A percentile compares a stretch with the other conserved stretches of the same genome.
Conservation (phyloP, 768 basidiomycete genomes). For the Suillus variegatus region DNA sequence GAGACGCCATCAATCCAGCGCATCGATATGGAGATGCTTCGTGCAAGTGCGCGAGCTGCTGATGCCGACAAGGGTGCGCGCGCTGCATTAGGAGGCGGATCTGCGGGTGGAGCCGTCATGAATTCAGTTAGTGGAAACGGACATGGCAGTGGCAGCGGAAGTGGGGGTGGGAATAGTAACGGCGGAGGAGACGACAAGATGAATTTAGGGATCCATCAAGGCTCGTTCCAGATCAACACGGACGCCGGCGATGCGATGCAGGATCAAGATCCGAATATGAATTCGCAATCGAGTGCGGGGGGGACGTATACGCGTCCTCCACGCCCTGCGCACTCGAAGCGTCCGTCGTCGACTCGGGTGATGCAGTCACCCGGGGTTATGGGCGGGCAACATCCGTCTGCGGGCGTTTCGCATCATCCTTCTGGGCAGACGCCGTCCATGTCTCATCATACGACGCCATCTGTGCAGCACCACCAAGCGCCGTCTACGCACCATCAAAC, state of each 20-base stretch:
- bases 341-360: not conserved
- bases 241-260: not conserved
- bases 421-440: not conserved
- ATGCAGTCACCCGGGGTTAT: not conserved
- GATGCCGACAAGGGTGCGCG: slow-evolving; percentile 37
- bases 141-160: slow-evolving; percentile 11
- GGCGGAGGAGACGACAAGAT: slow-evolving; percentile 29
- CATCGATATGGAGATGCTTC: slow-evolving; percentile 76
- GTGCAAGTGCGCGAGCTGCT: slow-evolving; percentile 67
- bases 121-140: slow-evolving; percentile 19
- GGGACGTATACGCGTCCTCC: not conserved
- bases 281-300: not conserved
- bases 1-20: slow-evolving; percentile 42
- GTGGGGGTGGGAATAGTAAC: not conserved
- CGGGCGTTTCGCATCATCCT: not conserved
- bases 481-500: not conserved
- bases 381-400: not conserved
- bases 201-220: slow-evolving; percentile 45
- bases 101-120: slow-evolving; percentile 12
- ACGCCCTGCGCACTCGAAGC: not conserved
- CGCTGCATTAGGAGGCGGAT: slow-evolving; percentile 27
- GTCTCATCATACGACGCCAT: not conserved
- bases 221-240: slow-evolving; percentile 55
- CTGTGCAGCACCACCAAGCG: not conserved
- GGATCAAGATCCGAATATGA: not conserved